Evolutionary conservation across 106 monocot species (phyloP).

Genomic region (Apostasia ramifera): DNA sequence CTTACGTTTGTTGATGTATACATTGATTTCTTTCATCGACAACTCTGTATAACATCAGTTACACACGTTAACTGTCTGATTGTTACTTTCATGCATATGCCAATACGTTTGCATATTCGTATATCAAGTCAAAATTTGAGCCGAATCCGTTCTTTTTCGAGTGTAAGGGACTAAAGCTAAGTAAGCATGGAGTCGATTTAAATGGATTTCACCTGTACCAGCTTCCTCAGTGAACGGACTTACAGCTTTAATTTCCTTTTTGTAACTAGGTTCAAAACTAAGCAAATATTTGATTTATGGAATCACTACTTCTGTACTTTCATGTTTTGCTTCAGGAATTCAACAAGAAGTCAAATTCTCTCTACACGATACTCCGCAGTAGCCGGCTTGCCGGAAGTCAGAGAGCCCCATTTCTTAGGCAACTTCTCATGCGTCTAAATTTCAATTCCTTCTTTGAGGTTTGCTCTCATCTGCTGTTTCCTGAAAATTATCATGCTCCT

Average conservation of each 20-base stretch:
- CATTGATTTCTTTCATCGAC: no score
- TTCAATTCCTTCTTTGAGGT: conserved; percentile 96
- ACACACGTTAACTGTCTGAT: no score
- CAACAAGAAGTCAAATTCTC: conserved; percentile 94
- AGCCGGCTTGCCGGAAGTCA: conserved; percentile 89
- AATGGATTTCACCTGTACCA: not conserved
- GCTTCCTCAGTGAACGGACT: not conserved
- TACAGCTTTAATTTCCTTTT: not conserved
- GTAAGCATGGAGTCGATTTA: not conserved
- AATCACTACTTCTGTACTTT: no score
- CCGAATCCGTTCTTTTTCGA: not conserved
- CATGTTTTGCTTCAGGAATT: conserved; percentile 52
- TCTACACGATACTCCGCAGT: conserved; percentile 87
- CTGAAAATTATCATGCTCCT: not conserved
- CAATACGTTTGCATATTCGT: no score
- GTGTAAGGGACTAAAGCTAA: not conserved
- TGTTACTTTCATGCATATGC: no score
- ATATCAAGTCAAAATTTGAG: no score
- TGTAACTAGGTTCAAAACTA: no score
- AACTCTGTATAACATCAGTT: no score
- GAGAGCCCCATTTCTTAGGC: conserved; percentile 81
- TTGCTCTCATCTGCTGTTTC: not conserved
- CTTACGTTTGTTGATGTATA: no score
- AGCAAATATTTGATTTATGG: no score
- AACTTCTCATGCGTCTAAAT: conserved; percentile 90